Evolutionary conservation across 2,329 filamentous ascomycete genomes (phyloP), one percentile per base, ranked within the genome.

Genomic region (Arthrobotrys sphaeroides): DNA sequence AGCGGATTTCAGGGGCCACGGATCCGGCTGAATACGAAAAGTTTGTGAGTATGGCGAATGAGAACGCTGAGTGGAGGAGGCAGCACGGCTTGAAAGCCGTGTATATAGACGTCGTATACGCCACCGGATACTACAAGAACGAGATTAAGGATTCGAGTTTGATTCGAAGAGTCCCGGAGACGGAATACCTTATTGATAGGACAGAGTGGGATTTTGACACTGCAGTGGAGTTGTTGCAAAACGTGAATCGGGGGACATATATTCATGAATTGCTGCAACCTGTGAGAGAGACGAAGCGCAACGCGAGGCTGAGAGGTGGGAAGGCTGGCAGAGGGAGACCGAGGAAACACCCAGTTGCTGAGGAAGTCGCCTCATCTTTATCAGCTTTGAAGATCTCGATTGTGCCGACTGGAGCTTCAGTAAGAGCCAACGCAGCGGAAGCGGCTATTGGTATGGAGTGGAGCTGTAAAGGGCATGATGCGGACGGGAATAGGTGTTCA

Each of bases 161-260:
- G 9, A 66, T 75, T 3, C 49, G 57, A 20, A 49, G 72, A 20
- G 64, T 75, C 0, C 72, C 72, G 2, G 72, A 33, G 20, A 75
- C 72, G 7, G 72, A 75, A 12, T 75, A 75, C 16, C 72, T 75
- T 5, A 42, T 75, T 13, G 72, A 75, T 33, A 75, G 64, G 16
- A 62, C 65, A 28, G 64, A 75, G 16, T 75, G 72, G 72, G 72
- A 75, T 22, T 75, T 75, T 16, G 64, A 75, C 24, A 75, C 72
- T 1, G 72, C 72, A 12, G 59, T 49, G 1, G 72, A 75, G 49
- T 40, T 75, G 40, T 36, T 75, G 49, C 72, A 75, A 16, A 75
- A 75, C 38, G 64, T 75, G 16, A 75, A 75, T 40, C 33, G 64
- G 22, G 72, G 72, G n/a, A 75, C 64, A 3, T 75, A 75, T 43